phyloP scores from a whole-genome alignment of 1,139 yeast genomes.

The Saccharomycopsis phalli region DNA sequence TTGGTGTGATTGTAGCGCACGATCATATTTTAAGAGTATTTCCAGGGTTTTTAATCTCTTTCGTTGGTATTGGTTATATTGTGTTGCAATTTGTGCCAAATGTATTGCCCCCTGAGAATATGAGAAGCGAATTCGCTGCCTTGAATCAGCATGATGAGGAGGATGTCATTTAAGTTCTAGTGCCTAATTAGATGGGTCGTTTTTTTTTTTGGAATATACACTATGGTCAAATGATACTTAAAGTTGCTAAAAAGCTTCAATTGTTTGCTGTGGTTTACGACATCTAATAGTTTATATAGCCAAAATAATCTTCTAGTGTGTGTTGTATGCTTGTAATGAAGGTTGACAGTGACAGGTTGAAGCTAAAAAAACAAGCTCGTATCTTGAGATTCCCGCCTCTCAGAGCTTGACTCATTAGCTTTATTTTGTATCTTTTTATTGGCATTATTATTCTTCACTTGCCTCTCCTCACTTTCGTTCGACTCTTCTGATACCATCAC shows the following conservation, averaged over 20 bases:
- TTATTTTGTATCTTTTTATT: neutral
- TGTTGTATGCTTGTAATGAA: too few species aligned
- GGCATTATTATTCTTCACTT: neutral
- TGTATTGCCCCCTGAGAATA: conserved; percentile 64
- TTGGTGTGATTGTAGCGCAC: conserved; percentile 56
- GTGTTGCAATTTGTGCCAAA: conserved; percentile 64
- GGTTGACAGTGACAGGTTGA: too few species aligned
- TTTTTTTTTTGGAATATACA: too few species aligned
- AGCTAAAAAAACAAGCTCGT: too few species aligned
- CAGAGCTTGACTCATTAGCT: too few species aligned
- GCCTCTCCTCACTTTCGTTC: neutral
- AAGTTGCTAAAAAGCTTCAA: too few species aligned
- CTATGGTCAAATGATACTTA: too few species aligned
- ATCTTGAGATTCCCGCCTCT: too few species aligned
- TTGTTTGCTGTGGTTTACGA: too few species aligned
- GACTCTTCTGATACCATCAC: neutral
- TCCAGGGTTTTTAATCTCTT: conserved; percentile 45
- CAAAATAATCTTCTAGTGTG: too few species aligned
- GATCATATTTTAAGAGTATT: conserved; percentile 48
- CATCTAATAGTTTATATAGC: too few species aligned
- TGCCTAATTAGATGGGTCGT: too few species aligned
- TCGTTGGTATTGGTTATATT: conserved; percentile 50
- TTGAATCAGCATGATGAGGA: conserved; percentile 17
- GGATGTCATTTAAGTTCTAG: conserved; percentile 19
- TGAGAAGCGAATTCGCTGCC: conserved; percentile 30